Evolutionary conservation across 78 protist species (phyloP).

Genomic region (Dictyostelium citrinum): DNA sequence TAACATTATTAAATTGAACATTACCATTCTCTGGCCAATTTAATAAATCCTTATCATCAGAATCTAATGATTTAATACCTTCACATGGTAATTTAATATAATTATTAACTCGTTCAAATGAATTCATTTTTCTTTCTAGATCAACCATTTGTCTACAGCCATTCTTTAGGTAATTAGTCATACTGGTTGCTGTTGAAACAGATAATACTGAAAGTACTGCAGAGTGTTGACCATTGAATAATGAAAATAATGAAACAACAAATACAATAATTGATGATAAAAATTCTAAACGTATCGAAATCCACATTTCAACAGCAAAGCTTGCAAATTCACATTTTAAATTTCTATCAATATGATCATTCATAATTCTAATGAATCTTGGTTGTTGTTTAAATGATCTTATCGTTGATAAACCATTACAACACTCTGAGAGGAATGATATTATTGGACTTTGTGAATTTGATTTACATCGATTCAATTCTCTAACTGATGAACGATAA

Average conservation of each 20-base stretch:
- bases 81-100: constrained; percentile 45
- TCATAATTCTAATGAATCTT: constrained; percentile 3
- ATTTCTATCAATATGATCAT: not conserved
- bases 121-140: constrained; percentile 83
- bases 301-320: constrained; percentile 80
- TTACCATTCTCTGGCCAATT: constrained; percentile 83
- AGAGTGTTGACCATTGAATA: not conserved
- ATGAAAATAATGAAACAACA: constrained; percentile 48
- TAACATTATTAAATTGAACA: constrained; percentile 61
- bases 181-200: constrained; percentile 53
- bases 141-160: constrained; percentile 14
- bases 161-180: constrained; percentile 31
- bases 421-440: constrained; percentile 83
- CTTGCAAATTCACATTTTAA: constrained; percentile 25
- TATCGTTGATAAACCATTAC: constrained; percentile 91
- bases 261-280: constrained; percentile 43
- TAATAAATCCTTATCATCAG: not conserved
- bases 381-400: constrained; percentile 80
- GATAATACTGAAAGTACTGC: constrained; percentile 81
- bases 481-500: constrained; percentile 83
- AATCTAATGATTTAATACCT: constrained; percentile 6
- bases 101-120: constrained; percentile 42
- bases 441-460: constrained; percentile 88
- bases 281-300: constrained; percentile 82
- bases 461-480: constrained; percentile 86